phyloP scores from a whole-genome alignment of 768 basidiomycete genomes.

The Naematelia aurantialba region DNA sequence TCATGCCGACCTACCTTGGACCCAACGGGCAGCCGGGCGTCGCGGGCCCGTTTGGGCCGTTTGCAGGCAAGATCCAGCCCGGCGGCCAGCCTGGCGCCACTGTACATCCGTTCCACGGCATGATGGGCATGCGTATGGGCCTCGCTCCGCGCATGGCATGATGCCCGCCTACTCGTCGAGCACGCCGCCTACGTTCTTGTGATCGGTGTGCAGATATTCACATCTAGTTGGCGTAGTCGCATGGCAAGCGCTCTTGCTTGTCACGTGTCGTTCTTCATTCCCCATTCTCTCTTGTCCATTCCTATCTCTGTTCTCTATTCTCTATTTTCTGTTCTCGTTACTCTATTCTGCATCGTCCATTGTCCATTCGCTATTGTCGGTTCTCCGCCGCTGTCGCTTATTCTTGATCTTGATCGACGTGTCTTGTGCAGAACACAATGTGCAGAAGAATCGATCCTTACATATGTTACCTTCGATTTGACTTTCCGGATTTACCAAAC shows the following conservation, averaged over 20 bases:
- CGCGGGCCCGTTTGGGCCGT: constrained; percentile 32
- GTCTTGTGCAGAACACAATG: too few species aligned
- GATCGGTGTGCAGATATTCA: too few species aligned
- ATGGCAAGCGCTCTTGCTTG: too few species aligned
- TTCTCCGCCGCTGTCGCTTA: too few species aligned
- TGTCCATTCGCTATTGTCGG: too few species aligned
- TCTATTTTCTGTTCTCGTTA: neutral
- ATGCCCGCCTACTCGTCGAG: neutral
- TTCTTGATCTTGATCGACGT: too few species aligned
- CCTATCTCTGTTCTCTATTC: neutral
- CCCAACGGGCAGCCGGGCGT: constrained; percentile 39
- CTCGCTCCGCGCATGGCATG: neutral
- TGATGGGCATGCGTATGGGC: neutral
- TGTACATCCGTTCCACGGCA: neutral
- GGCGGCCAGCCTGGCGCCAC: neutral
- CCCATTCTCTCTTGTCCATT: neutral
- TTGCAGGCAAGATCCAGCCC: constrained; percentile 7
- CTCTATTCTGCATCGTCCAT: too few species aligned
- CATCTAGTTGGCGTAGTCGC: too few species aligned
- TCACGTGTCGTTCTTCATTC: neutral
- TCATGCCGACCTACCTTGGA: constrained; percentile 47
- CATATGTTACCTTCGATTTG: neutral
- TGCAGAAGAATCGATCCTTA: too few species aligned
- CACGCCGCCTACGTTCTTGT: too few species aligned
- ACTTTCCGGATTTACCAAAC: neutral